phyloP scores from a whole-genome alignment of 129 eudicot species.

The Ambrosia artemisiifolia region DNA sequence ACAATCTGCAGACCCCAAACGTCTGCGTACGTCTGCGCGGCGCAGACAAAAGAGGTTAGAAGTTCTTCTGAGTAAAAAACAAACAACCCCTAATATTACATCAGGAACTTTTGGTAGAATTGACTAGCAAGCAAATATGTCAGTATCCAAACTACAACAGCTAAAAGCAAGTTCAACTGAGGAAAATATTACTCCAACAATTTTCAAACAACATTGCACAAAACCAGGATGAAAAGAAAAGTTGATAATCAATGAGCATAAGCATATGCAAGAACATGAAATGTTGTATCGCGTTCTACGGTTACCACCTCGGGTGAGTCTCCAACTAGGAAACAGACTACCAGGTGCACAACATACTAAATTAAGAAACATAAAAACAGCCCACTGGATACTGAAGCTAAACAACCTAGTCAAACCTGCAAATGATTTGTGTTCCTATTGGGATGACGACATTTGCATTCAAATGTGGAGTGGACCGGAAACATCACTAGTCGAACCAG shows the following conservation, averaged over 20 bases:
- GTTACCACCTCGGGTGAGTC: slow-evolving; percentile 83
- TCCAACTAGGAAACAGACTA: slow-evolving; percentile 47
- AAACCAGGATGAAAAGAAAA: slow-evolving; percentile 15
- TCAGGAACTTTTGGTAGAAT: too few species aligned
- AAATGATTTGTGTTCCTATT: slow-evolving; percentile 9
- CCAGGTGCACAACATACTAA: slow-evolving; percentile 72
- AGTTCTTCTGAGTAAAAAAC: too few species aligned
- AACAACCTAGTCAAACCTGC: slow-evolving; percentile 29
- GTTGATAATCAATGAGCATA: slow-evolving; percentile 25
- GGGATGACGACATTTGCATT: slow-evolving; percentile 31
- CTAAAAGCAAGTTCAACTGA: slow-evolving; percentile 2
- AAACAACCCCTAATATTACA: too few species aligned
- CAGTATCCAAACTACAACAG: not conserved
- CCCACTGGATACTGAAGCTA: slow-evolving; percentile 12
- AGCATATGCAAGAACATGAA: slow-evolving; percentile 24
- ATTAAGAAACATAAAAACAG: slow-evolving; percentile 21
- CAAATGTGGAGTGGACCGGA: slow-evolving; percentile 69
- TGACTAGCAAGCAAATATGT: too few species aligned
- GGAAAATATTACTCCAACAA: slow-evolving; percentile 11
- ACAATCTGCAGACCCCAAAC: too few species aligned
- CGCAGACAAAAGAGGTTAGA: too few species aligned
- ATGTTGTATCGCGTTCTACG: slow-evolving; percentile 26
- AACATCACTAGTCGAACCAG: slow-evolving; percentile 46
- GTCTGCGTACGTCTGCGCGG: too few species aligned
- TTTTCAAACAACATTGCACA: slow-evolving; percentile 22